Evolutionary conservation across 2,329 filamentous ascomycete genomes (phyloP), one percentile per base, ranked within the genome.

Genomic region (Colletotrichum melonis): DNA sequence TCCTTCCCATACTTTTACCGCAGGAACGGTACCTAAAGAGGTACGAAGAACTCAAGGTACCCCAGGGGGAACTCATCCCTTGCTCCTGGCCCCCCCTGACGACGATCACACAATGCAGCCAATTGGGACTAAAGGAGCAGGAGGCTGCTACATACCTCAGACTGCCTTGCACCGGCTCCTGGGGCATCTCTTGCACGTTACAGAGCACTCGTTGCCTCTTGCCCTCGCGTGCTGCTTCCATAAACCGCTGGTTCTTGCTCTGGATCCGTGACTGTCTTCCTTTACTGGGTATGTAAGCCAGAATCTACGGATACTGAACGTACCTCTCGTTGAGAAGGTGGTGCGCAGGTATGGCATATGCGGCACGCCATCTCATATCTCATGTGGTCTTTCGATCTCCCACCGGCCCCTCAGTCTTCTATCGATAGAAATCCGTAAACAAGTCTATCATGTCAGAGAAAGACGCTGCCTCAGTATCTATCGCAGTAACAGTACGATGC

Each of bases 101-200:
- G 72, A 26, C 57, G 68, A 72, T 74, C 72, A 74, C n/a, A 67
- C 68, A 68, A 72, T 57, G 49, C 52, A 59, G 38, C 68, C 66
- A 6, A n/a, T 67, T 57, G 26, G 59, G 59, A 49, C 38, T 38
- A 57, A 49, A 35, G 49, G 63, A 58, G 35, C 69, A 57, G 49
- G 67, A 63, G 66, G 70, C 72, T 74, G 72, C 69, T 72, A 73
- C 69, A 63, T 42, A 67, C 57, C 63, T 64, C 72, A 63, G 54
- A 74, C 69, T 64, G 58, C 32, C 59, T 22, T 63, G 49, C 38
- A 38, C 62, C 42, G 28, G 52, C 67, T 70, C 67, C 54, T 42
- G 49, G 30, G 54, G 14, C 26, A 30, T 60, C 64, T 60, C 46
- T 26, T 64, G 42, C 42, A 49, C 42, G 42, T 49, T 58, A 49